These are phyloP conservation scores for Chlorencoelia australis DNA, from an alignment of 2,329 filamentous ascomycete genomes.

Conservation along the genomic window DNA sequence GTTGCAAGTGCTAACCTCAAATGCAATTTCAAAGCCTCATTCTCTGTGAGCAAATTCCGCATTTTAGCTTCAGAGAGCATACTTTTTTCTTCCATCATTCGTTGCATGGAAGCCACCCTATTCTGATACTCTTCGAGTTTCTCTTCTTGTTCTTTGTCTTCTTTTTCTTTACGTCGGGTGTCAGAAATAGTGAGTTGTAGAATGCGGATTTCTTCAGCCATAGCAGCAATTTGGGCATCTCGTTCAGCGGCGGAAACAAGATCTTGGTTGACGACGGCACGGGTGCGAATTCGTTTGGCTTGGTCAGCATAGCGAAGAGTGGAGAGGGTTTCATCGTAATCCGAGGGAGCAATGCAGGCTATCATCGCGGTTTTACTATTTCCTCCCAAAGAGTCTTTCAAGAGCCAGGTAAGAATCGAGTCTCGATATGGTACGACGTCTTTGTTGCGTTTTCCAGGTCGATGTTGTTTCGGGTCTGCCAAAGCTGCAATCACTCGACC, in stretches of 20 bases:
- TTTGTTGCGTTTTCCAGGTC: slow-evolving; percentile 47
- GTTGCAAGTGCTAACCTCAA: slow-evolving; percentile 77
- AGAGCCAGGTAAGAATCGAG: slow-evolving; percentile 71
- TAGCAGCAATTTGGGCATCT: slow-evolving; percentile 85
- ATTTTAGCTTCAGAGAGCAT: slow-evolving; percentile 93
- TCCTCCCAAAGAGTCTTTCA: slow-evolving; percentile 91
- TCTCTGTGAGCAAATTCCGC: slow-evolving; percentile 77
- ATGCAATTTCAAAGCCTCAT: slow-evolving; percentile 80
- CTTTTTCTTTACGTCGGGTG: slow-evolving; percentile 58
- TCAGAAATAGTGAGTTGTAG: slow-evolving; percentile 70
- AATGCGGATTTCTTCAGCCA: slow-evolving; percentile 86
- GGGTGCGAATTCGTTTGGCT: slow-evolving; percentile 91
- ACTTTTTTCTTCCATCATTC: slow-evolving; percentile 88
- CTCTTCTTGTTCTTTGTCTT: slow-evolving; percentile 60
- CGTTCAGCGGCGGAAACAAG: slow-evolving; percentile 85
- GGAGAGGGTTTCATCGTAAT: slow-evolving; percentile 95
- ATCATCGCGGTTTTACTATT: slow-evolving; percentile 99
- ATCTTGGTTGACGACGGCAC: slow-evolving; percentile 92
- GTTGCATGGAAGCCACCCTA: slow-evolving; percentile 81
- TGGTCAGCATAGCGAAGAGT: slow-evolving; percentile 96
- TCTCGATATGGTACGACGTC: slow-evolving; percentile 88
- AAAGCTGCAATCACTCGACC: slow-evolving; percentile 92
- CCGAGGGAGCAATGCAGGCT: slow-evolving; percentile 86
- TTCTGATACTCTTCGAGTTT: slow-evolving; percentile 90
- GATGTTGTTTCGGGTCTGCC: slow-evolving; percentile 55